Conservation (phyloP, 768 basidiomycete genomes). For the Hygrophoropsis aurantiaca region DNA sequence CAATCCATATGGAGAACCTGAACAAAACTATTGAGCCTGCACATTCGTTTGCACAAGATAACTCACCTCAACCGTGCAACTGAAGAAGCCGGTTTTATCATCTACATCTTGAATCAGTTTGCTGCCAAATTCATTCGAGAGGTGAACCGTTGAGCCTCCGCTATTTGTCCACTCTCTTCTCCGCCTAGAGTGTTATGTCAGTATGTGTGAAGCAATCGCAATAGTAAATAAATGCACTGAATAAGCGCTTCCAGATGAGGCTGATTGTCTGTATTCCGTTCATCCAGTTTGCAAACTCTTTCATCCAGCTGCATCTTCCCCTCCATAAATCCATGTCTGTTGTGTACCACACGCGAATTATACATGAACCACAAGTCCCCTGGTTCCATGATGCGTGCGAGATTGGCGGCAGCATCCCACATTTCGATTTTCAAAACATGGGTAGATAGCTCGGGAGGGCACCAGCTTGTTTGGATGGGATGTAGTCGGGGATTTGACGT, state of each 20-base stretch:
- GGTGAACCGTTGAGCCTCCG: constrained; percentile 20
- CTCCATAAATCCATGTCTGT: constrained; percentile 44
- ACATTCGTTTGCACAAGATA: too few relatives aligned
- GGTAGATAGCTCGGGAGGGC: constrained; percentile 42
- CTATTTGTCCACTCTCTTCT: constrained; percentile 43
- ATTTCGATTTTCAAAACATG: constrained; percentile 54
- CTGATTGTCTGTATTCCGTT: constrained; percentile 34
- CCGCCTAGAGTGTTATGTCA: constrained; percentile 38
- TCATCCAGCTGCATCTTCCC: constrained; percentile 46
- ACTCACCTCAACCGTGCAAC: constrained; percentile 62
- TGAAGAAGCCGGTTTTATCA: constrained; percentile 42
- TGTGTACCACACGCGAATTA: constrained; percentile 49
- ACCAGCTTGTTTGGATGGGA: constrained; percentile 44
- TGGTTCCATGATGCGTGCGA: constrained; percentile 43
- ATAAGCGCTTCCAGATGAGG: constrained; percentile 48
- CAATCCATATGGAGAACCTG: constrained; percentile 48
- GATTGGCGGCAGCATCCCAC: constrained; percentile 51
- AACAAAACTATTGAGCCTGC: background rate
- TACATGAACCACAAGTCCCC: constrained; percentile 53
- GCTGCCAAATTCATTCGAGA: constrained; percentile 38
- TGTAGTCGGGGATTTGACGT: constrained; percentile 40
- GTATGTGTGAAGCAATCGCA: background rate
- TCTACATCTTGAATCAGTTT: constrained; percentile 48
- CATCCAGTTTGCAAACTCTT: constrained; percentile 47
- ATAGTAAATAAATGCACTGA: constrained; percentile 37